Conservation (phyloP, 352 stramenopile species). For the Globisporangium camurandrum region DNA sequence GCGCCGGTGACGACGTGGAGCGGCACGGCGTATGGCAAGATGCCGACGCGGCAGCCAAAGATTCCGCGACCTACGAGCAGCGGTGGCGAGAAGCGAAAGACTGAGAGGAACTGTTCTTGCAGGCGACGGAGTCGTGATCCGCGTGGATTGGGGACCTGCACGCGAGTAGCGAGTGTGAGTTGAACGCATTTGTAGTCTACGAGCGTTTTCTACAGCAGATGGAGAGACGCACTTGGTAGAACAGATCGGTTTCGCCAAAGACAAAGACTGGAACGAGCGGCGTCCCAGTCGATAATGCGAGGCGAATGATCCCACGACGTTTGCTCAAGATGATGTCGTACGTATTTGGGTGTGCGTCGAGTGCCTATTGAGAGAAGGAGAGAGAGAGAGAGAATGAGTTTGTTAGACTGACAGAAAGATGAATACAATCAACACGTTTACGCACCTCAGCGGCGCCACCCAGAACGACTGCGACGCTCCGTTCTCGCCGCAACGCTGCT, state of each 20-base stretch:
- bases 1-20: constrained; percentile 33
- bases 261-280: constrained; percentile 56
- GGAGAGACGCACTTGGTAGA: constrained; percentile 19
- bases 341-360: constrained; percentile 31
- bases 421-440: not conserved
- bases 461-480: constrained; percentile 28
- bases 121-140: constrained; percentile 25
- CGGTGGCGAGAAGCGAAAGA: constrained; percentile 37
- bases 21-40: constrained; percentile 25
- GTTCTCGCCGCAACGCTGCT: constrained; percentile 19
- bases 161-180: not conserved
- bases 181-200: not conserved
- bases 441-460: constrained; percentile 39
- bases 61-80: constrained; percentile 22
- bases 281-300: constrained; percentile 47
- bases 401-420: too few species aligned
- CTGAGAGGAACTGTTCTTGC: constrained; percentile 27
- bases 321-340: constrained; percentile 57
- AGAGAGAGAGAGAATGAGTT: too few species aligned
- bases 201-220: not conserved
- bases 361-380: constrained; percentile 22
- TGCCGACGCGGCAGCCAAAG: constrained; percentile 19
- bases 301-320: constrained; percentile 54
- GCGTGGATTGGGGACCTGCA: constrained; percentile 30
- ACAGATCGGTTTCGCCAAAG: constrained; percentile 65